Base-by-base conservation (phyloP, 495 filamentous ascomycete genomes). In the Podospora didyma region DNA sequence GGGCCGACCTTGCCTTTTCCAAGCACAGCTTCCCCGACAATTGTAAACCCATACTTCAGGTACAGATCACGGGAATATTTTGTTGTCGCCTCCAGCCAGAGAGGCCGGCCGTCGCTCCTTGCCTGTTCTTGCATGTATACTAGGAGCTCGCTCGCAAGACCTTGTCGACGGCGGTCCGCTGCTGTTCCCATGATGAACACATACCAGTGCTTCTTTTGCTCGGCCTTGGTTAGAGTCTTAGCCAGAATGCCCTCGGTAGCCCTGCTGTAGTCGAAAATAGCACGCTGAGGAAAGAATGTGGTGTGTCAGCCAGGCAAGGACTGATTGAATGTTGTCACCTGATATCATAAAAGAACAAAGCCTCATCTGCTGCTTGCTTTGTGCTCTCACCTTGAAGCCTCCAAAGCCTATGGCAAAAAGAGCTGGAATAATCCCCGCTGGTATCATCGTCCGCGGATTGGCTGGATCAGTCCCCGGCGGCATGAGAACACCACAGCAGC, bases 161-260 rank as follows among this genome's bases (percentile, higher is more conserved):
- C 47, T 14, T 35, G 47, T 16, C 47, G 23, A 3, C 28, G 47
- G 5, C 28, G 4, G 2, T 34, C 47, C 11, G 1, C 6, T 10
- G 16, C 24, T 0, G 47, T 49, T 3, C 47, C 47, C 47, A 49
- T 49, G 47, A 49, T 49, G 12, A 49, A 49, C 28, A 49, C 23
- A 19, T 49, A 49, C 47, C 47, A 49, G 23, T 49, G 47, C 19
- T 49, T 49, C 47, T 49, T n/a, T 14, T 31, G 23, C 23, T 49
- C 47, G 3, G 12, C 23, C 26, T 49, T 49, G 24, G 23, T 34
- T 4, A 49, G 23, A 17, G 47, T 14, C 28, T 49, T 49, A 14
- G 39, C 39, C 4, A 16, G n/a, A 7, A 42, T 42, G 39, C n/a
- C 39, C 4, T 42, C 9, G 14, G 39, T 17, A 14, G 12, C 39